Base-by-base conservation (phyloP, 2,329 filamentous ascomycete species). In the Macrophomina tecta region DNA sequence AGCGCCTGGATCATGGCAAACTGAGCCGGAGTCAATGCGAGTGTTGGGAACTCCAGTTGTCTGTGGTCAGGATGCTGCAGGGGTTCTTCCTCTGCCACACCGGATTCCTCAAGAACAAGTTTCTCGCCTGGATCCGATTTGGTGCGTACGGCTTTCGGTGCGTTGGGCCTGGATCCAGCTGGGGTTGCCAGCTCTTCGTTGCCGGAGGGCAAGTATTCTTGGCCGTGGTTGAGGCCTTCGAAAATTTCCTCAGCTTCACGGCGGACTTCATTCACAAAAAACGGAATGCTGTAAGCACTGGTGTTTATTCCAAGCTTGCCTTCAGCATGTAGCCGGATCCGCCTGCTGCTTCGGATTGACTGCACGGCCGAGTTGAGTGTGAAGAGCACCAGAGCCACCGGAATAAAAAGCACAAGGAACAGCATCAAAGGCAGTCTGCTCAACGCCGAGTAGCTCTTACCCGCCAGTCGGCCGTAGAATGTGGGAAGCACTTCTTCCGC, bases 1-100 rank as follows among this genome's bases (percentile, higher is more conserved):
- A 98, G 82, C 9, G 88, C 87, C 36, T 90, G 85, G 69, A 97
- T 91, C 87, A 97, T 97, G 58, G 86, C 84, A 75, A 97, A 97
- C 79, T 98, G 94, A 56, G 89, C 87, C 4, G 89, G 84, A 0
- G 91, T 89, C 64, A 98, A 81, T 0, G 93, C 93, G 64, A 98
- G 83, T 0, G 89, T 93, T 0, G 91, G 91, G 69, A 87, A 85
- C 4, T 84, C 80, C 1, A 82, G 76, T 5, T 70, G 69, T 30
- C 55, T 60, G 16, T 46, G 42, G 5, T 46, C 55, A 28, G 38
- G 55, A 4, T 60, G 38, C 40, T 18, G 38, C 3, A 28, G 40
- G 4, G 40, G 38, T 23, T 46, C 55, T 46, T 76, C 73, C 64
- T 76, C 68, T 72, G 78, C 71, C 49, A 72, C 73, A 36, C 72